phyloP scores from a whole-genome alignment of 2,329 filamentous ascomycete species.

The Phaeosphaeria sp. region DNA sequence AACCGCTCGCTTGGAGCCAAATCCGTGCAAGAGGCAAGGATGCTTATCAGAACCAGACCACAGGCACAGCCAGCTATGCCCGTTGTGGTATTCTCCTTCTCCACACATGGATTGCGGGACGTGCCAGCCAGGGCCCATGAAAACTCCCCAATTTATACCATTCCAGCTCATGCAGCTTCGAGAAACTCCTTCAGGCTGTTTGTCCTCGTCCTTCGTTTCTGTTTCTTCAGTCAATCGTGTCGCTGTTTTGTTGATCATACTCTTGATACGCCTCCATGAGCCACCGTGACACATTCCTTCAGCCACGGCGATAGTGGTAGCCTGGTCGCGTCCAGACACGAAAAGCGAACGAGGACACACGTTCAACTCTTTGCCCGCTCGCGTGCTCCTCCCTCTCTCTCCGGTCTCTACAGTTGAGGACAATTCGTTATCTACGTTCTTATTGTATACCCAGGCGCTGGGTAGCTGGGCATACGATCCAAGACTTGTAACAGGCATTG shows the following conservation, averaged over 20 bases:
- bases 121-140: constrained; percentile 31
- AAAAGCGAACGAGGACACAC: neutral
- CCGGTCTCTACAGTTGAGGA: neutral
- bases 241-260: constrained; percentile 1
- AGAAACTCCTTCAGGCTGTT: constrained; percentile 16
- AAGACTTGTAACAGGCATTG: neutral
- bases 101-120: constrained; percentile 33
- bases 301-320: constrained; percentile 18
- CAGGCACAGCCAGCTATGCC: constrained; percentile 24
- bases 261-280: constrained; percentile 7
- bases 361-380: neutral
- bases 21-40: constrained; percentile 22
- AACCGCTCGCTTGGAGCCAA: constrained; percentile 25
- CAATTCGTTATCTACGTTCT: neutral
- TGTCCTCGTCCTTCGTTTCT: constrained; percentile 13
- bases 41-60: constrained; percentile 43
- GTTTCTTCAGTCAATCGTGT: constrained; percentile 4
- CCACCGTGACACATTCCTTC: constrained; percentile 16
- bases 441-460: neutral
- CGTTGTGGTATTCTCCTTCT: constrained; percentile 29
- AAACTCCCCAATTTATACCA: constrained; percentile 37
- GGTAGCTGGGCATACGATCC: neutral
- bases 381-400: neutral
- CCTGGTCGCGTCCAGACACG: constrained; percentile 3
- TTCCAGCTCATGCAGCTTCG: constrained; percentile 23